Percentiles rank a stretch among this genome's conserved stretches.
Conservation (phyloP, 1,284 basidiomycete genomes). For the Ustilago lituana region DNA sequence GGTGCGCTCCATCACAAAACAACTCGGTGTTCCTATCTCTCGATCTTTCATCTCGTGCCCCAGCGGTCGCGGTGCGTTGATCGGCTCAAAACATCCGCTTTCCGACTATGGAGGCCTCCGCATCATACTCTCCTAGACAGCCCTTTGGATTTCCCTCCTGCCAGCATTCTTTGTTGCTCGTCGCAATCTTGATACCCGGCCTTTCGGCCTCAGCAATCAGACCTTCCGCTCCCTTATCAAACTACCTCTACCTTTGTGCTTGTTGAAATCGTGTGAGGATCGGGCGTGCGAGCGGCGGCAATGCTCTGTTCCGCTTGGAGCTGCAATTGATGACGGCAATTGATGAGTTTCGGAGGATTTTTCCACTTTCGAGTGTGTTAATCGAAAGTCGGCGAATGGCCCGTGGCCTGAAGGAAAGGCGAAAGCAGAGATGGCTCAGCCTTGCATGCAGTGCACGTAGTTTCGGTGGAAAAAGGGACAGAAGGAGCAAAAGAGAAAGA, state of each 20-base stretch:
- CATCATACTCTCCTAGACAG: constrained; percentile 38
- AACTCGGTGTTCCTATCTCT: constrained; percentile 34
- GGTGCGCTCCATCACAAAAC: constrained; percentile 27
- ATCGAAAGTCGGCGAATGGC: too few species aligned
- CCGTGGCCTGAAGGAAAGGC: neutral
- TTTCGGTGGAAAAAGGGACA: constrained; percentile 2
- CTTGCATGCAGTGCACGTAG: constrained; percentile 2
- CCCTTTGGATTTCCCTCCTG: too few species aligned
- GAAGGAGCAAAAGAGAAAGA: too few species aligned
- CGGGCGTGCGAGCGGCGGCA: too few species aligned
- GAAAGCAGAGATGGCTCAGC: too few species aligned
- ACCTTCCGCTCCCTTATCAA: neutral
- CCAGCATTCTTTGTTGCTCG: too few species aligned
- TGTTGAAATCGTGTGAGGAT: too few species aligned
- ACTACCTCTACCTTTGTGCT: too few species aligned
- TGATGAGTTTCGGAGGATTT: too few species aligned
- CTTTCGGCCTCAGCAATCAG: neutral
- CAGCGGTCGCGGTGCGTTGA: constrained; percentile 26
- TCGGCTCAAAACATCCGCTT: constrained; percentile 28
- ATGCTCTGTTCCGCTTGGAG: too few species aligned
- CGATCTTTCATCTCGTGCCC: constrained; percentile 51
- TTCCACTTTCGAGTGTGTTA: neutral
- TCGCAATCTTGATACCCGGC: neutral
- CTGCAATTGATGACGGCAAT: too few species aligned
- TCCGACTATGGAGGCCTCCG: constrained; percentile 42